phyloP scores from a whole-genome alignment of 2,329 filamentous ascomycete genomes.

The Blastomyces emzantsi region DNA sequence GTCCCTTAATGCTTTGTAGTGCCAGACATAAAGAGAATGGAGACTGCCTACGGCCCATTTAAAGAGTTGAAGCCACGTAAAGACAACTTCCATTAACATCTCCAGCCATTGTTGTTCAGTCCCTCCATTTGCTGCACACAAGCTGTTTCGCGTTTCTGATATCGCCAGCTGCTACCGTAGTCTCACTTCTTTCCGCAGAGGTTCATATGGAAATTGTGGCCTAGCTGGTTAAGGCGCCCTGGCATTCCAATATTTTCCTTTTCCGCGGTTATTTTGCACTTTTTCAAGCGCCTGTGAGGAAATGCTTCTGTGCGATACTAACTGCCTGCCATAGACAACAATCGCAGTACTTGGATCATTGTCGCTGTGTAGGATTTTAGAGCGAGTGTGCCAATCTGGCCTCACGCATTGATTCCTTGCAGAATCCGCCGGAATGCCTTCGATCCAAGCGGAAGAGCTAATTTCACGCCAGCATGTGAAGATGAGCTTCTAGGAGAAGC shows the following conservation, averaged over 20 bases:
- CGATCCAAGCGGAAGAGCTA: background rate
- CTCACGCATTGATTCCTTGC: background rate
- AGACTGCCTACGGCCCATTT: no score
- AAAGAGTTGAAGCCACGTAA: no score
- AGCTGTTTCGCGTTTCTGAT: background rate
- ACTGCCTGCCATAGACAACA: no score
- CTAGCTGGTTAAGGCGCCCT: no score
- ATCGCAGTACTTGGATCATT: background rate
- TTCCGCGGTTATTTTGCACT: background rate
- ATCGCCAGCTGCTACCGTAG: background rate
- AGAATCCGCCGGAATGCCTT: background rate
- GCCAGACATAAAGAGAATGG: no score
- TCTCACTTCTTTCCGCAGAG: background rate
- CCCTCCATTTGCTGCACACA: background rate
- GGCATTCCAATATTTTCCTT: background rate
- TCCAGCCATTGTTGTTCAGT: background rate
- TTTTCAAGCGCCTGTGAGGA: background rate
- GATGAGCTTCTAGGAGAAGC: background rate
- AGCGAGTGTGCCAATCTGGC: background rate
- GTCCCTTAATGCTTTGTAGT: background rate
- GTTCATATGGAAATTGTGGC: background rate
- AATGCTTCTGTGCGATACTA: background rate
- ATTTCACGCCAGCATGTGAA: background rate
- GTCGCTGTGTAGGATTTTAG: background rate
- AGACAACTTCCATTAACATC: background rate